Conservation (phyloP, 129 eudicot genomes). For the Pittosporum tobira region DNA sequence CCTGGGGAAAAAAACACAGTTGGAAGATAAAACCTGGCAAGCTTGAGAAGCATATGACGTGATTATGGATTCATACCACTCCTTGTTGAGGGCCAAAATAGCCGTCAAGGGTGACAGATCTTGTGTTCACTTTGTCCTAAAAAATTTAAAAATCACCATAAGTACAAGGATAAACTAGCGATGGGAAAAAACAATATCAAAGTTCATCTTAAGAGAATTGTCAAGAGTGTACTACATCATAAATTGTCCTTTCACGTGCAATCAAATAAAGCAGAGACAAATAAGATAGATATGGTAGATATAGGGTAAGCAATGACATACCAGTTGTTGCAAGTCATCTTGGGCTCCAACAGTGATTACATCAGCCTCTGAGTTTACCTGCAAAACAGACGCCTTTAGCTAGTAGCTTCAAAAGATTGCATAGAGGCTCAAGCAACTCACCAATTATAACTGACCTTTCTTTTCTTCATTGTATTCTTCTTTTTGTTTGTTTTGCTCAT, state of each 20-base stretch:
- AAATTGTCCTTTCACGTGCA: neutral
- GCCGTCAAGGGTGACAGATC: conserved; percentile 63
- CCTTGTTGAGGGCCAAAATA: conserved; percentile 87
- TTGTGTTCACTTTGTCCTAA: conserved; percentile 73
- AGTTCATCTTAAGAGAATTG: neutral
- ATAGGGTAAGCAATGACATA: conserved; percentile 19
- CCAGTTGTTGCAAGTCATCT: conserved; percentile 84
- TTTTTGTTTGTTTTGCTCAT: conserved; percentile 48
- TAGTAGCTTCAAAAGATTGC: neutral
- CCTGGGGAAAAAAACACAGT: conserved; percentile 28
- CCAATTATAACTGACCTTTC: conserved; percentile 47
- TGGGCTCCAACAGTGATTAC: conserved; percentile 60
- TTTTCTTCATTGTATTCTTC: conserved; percentile 73
- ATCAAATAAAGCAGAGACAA: neutral
- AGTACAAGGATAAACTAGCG: neutral
- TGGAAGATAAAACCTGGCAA: neutral
- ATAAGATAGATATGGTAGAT: neutral
- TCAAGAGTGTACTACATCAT: neutral
- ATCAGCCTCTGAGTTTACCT: conserved; percentile 65
- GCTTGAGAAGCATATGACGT: neutral
- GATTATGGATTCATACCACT: conserved; percentile 47
- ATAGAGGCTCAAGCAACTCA: neutral
- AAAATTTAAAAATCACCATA: conserved; percentile 9
- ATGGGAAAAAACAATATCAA: neutral
- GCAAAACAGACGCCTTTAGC: conserved; percentile 13